These are phyloP conservation scores for Comarum palustre DNA, from an alignment of 306 rosid genomes.

Conservation along the genomic window DNA sequence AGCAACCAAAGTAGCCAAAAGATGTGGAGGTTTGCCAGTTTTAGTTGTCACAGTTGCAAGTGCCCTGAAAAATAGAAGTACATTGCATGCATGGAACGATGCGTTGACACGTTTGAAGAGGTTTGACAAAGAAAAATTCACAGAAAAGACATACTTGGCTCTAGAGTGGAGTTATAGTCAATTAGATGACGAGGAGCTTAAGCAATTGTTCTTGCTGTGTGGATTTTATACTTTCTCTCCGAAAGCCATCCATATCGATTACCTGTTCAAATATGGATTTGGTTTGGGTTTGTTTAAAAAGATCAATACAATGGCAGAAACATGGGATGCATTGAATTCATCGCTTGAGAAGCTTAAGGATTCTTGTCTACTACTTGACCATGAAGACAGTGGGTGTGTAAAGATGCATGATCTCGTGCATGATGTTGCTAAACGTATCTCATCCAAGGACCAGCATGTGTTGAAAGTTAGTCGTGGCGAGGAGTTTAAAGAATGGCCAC, in stretches of 20 bases:
- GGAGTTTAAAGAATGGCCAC: neutral
- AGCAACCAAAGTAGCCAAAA: neutral
- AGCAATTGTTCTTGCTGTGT: neutral
- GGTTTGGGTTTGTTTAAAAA: neutral
- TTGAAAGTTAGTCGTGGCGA: neutral
- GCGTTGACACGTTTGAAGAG: neutral
- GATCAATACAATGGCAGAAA: neutral
- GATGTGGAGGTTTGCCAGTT: neutral
- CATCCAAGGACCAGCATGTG: neutral
- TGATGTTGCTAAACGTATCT: neutral
- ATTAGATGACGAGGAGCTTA: neutral
- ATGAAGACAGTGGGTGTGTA: fast-evolving
- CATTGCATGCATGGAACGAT: neutral
- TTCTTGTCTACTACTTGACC: neutral
- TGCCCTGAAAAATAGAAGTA: neutral
- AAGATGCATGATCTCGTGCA: slow-evolving; percentile 11
- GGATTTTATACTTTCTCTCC: fast-evolving
- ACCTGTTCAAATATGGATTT: neutral
- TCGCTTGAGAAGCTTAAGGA: neutral
- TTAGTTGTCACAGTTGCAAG: neutral
- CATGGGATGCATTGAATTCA: neutral
- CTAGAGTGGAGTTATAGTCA: neutral
- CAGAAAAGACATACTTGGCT: neutral
- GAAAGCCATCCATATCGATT: neutral
- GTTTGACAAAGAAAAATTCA: neutral